These are phyloP conservation scores for Plasmopara viticola DNA, from an alignment of 352 stramenopile species.

Conservation along the genomic window DNA sequence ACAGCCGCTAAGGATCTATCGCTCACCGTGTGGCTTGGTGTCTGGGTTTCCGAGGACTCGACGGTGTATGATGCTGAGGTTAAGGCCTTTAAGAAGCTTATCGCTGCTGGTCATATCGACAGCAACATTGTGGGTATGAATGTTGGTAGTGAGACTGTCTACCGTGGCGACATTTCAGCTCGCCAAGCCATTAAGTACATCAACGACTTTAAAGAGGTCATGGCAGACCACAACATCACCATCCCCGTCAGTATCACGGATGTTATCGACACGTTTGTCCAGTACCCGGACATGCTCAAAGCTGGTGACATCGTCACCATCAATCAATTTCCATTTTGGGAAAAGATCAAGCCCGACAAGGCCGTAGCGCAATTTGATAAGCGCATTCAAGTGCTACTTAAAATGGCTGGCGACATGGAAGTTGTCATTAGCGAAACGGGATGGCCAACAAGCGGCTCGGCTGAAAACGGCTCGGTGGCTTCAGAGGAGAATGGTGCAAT, in stretches of 20 bases:
- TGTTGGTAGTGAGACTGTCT: slow-evolving; percentile 76
- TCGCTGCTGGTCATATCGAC: slow-evolving; percentile 59
- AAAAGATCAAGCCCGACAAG: slow-evolving; percentile 48
- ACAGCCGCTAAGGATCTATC: slow-evolving; percentile 55
- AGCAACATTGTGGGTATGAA: slow-evolving; percentile 79
- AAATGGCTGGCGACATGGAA: slow-evolving; percentile 59
- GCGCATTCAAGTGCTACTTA: slow-evolving; percentile 61
- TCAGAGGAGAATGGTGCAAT: slow-evolving; percentile 43
- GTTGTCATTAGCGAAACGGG: slow-evolving; percentile 81
- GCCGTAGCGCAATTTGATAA: slow-evolving; percentile 64
- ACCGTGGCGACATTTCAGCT: slow-evolving; percentile 68
- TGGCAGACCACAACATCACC: slow-evolving; percentile 48
- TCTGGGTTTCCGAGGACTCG: slow-evolving; percentile 70
- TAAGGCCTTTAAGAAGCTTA: slow-evolving; percentile 49
- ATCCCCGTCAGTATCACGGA: slow-evolving; percentile 71
- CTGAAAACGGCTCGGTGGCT: slow-evolving; percentile 53
- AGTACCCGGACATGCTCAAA: slow-evolving; percentile 71
- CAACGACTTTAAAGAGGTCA: slow-evolving; percentile 66
- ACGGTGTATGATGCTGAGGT: slow-evolving; percentile 68
- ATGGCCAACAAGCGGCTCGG: slow-evolving; percentile 62
- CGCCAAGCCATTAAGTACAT: slow-evolving; percentile 66
- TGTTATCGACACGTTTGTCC: slow-evolving; percentile 70
- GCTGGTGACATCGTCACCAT: slow-evolving; percentile 73
- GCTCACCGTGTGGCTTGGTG: slow-evolving; percentile 74
- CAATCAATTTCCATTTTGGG: slow-evolving; percentile 86